Evolutionary conservation across 2,329 filamentous ascomycete genomes (phyloP), one percentile per base, ranked within the genome.

Genomic region (Colletotrichum phormii): DNA sequence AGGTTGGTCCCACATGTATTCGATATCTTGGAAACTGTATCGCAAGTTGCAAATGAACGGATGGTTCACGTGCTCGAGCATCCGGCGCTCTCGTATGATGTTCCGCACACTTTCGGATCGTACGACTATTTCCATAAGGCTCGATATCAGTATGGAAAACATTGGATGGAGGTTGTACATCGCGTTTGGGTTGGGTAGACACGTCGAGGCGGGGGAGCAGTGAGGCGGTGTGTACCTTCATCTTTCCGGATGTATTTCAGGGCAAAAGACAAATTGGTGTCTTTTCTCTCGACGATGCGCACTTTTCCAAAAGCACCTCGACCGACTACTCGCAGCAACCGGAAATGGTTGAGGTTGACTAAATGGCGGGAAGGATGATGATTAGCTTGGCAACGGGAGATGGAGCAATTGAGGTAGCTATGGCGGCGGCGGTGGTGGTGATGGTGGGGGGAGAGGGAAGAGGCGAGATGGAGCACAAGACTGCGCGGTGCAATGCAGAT

Each of bases 261-360:
- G 57, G 97, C 97, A 83, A 99, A 99, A 3, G 95, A 96, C 78
- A 98, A 85, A 69, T 92, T 93, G 1, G 95, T 98, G 81, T 99
- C 97, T 84, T 98, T 98, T 77, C 95, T 91, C 88, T 99, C 97
- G 80, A 99, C 97, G 77, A 99, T 99, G 79, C 97, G 93, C 74
- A 99, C 97, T 85, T 99, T 99, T 79, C 97, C 97, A 86, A 99
- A 99, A 70, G 97, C 97, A 79, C 97, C 97, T 83, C 98, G 97
- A 76, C 97, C 97, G 77, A 99, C 97, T 75, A 99, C 97, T 80
- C 97, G 93, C 76, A 98, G 87, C 68, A 99, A 89, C 77, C 96
- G 94, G 84, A 99, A 99, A 84, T 99, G 97, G 81, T 98, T 98
- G 78, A 99, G 92, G 83, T 96, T 98, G 78, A 98, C 97, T 98